These are phyloP conservation scores for Aureobasidium namibiae DNA, from an alignment of 2,329 filamentous ascomycete genomes.

Conservation along the genomic window DNA sequence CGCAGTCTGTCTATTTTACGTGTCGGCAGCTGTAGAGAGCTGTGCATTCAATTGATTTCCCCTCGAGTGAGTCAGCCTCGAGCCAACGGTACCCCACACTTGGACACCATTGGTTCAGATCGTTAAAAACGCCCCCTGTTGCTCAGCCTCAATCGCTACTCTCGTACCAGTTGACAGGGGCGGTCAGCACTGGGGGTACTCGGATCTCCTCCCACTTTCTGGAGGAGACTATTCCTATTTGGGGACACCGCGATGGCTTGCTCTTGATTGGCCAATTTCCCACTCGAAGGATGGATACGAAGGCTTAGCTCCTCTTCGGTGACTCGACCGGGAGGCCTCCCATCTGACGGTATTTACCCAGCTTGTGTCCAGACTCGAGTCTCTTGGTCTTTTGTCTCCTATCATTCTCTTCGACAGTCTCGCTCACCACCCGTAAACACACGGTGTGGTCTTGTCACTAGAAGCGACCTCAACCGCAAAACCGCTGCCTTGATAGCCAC, in stretches of 20 bases:
- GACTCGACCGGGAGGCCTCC: not conserved
- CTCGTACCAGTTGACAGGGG: not conserved
- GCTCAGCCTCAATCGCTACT: not conserved
- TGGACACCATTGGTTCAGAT: not conserved
- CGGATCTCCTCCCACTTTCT: not conserved
- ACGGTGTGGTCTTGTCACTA: slow-evolving; percentile 9
- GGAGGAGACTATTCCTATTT: not conserved
- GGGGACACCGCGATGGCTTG: not conserved
- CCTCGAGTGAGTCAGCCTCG: not conserved
- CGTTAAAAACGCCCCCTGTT: not conserved
- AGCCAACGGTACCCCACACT: not conserved
- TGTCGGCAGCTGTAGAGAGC: not conserved
- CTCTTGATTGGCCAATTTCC: not conserved
- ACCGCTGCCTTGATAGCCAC: slow-evolving; percentile 1
- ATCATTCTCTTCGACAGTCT: slow-evolving; percentile 6
- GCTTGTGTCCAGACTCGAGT: slow-evolving; percentile 2
- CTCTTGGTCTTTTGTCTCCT: slow-evolving; percentile 2
- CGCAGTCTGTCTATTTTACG: not conserved
- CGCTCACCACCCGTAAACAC: slow-evolving; percentile 2
- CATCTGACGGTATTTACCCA: slow-evolving; percentile 6
- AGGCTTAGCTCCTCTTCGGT: slow-evolving; percentile 2
- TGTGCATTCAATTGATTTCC: not conserved
- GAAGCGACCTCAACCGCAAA: slow-evolving; percentile 4
- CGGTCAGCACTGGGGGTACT: not conserved
- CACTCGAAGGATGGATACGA: not conserved